Evolutionary conservation across 768 basidiomycete genomes (phyloP).

Genomic region (Crassisporium funariophilum): DNA sequence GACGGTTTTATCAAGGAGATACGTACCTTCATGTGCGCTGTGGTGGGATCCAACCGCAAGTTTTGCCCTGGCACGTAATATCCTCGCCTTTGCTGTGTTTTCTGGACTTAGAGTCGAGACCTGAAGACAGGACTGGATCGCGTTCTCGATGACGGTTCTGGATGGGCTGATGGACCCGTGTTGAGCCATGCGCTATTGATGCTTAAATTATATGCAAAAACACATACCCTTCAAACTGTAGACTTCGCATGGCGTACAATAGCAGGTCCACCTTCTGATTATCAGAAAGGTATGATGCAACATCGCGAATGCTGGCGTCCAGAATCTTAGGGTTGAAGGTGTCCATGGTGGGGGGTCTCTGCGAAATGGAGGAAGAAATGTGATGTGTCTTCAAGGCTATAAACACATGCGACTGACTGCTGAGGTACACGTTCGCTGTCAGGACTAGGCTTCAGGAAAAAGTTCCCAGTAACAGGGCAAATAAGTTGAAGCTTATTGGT

Average conservation of each 20-base stretch:
- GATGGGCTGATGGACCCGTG: slow-evolving; percentile 42
- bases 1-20: neutral
- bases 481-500: slow-evolving; percentile 8
- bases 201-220: slow-evolving; percentile 10
- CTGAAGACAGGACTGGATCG: slow-evolving; percentile 69
- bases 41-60: slow-evolving; percentile 60
- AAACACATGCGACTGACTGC: slow-evolving; percentile 14
- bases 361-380: slow-evolving; percentile 1
- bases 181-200: slow-evolving; percentile 6
- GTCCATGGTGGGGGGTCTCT: slow-evolving; percentile 41
- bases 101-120: slow-evolving; percentile 53
- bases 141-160: slow-evolving; percentile 71
- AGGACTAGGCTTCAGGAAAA: slow-evolving; percentile 3
- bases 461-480: slow-evolving; percentile 15
- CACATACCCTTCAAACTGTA: slow-evolving; percentile 68
- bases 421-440: slow-evolving; percentile 13
- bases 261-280: slow-evolving; percentile 72
- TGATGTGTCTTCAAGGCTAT: slow-evolving; percentile 16
- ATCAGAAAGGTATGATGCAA: slow-evolving; percentile 56
- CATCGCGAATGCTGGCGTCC: slow-evolving; percentile 75
- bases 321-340: slow-evolving; percentile 78
- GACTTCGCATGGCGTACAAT: slow-evolving; percentile 80
- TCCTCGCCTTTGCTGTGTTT: slow-evolving; percentile 59
- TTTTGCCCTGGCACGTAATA: slow-evolving; percentile 67
- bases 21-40: slow-evolving; percentile 66